Percentiles rank a stretch among this genome's conserved stretches.
Conservation (phyloP, 176 grass and related monocot genomes). For the Hsuehochloa calcarea region DNA sequence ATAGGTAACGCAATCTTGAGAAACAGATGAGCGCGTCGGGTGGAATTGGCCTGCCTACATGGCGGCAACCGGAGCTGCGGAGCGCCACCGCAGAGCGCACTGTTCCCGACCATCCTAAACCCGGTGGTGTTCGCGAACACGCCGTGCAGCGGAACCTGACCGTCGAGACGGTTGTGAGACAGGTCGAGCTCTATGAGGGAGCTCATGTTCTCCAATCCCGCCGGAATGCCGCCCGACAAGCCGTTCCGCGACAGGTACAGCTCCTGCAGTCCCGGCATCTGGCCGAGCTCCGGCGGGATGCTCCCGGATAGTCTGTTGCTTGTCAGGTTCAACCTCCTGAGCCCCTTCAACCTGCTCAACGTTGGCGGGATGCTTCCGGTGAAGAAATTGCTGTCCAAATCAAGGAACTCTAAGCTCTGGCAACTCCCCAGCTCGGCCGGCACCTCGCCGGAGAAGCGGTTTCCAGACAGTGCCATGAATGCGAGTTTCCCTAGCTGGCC, state of each 20-base stretch:
- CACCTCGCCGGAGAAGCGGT: conserved; percentile 40
- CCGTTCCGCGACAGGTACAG: conserved; percentile 41
- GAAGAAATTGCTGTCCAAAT: conserved; percentile 40
- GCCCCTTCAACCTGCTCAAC: conserved; percentile 39
- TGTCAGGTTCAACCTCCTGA: conserved; percentile 41
- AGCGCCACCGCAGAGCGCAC: conserved; percentile 22
- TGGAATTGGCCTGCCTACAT: not conserved
- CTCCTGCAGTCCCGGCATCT: conserved; percentile 17
- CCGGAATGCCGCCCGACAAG: conserved; percentile 25
- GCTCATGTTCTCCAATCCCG: not conserved
- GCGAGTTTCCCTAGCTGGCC: conserved; percentile 39
- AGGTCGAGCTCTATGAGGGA: conserved; percentile 28
- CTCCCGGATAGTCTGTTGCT: conserved; percentile 40
- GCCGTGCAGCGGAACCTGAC: conserved; percentile 17
- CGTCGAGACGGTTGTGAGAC: conserved; percentile 37
- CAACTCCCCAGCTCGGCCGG: conserved; percentile 29
- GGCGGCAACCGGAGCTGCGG: not conserved
- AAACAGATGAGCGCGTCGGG: not conserved
- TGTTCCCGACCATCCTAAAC: conserved; percentile 36
- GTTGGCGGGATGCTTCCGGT: conserved; percentile 26
- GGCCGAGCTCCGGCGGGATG: conserved; percentile 43
- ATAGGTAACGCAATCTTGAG: conserved; percentile 18
- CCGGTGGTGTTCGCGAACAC: conserved; percentile 32
- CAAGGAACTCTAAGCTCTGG: conserved; percentile 53
- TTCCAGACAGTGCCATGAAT: conserved; percentile 16